Evolutionary conservation across 805 yeast species (phyloP).

Genomic region (Ogataea minuta): DNA sequence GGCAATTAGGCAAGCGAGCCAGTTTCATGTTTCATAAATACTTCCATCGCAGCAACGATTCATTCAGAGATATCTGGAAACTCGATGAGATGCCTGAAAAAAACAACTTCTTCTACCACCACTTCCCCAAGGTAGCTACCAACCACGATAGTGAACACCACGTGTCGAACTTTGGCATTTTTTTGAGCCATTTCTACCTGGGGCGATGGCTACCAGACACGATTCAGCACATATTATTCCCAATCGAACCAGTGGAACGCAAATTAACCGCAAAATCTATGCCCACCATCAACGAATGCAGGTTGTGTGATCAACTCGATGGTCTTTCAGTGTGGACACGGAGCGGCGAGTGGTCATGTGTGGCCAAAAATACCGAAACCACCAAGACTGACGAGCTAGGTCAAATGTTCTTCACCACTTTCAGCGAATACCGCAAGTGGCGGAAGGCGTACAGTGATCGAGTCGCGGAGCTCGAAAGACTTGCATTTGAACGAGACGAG

Average conservation of each 20-base stretch:
- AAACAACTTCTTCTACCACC: slow-evolving; percentile 30
- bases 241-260: slow-evolving; percentile 26
- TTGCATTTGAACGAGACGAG: slow-evolving; percentile 18
- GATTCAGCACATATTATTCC: slow-evolving; percentile 27
- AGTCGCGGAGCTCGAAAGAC: slow-evolving; percentile 17
- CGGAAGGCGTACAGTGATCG: slow-evolving; percentile 12
- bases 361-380: slow-evolving; percentile 12
- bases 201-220: slow-evolving; percentile 35
- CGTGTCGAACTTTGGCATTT: slow-evolving; percentile 26
- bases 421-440: slow-evolving; percentile 28
- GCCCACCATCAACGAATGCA: slow-evolving; percentile 34
- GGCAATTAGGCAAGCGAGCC: slow-evolving; percentile 2
- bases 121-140: slow-evolving; percentile 33
- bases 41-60: slow-evolving; percentile 29
- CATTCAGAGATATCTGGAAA: slow-evolving; percentile 29
- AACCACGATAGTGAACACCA: slow-evolving; percentile 34
- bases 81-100: slow-evolving; percentile 30
- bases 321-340: slow-evolving; percentile 32
- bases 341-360: slow-evolving; percentile 33
- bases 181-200: slow-evolving; percentile 32
- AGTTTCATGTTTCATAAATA: slow-evolving; percentile 16
- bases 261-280: slow-evolving; percentile 30
- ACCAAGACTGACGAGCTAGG: slow-evolving; percentile 26
- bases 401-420: slow-evolving; percentile 22
- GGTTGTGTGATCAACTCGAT: slow-evolving; percentile 26